Conservation (phyloP, 345 rosid genomes). For the Durio zibethinus region DNA sequence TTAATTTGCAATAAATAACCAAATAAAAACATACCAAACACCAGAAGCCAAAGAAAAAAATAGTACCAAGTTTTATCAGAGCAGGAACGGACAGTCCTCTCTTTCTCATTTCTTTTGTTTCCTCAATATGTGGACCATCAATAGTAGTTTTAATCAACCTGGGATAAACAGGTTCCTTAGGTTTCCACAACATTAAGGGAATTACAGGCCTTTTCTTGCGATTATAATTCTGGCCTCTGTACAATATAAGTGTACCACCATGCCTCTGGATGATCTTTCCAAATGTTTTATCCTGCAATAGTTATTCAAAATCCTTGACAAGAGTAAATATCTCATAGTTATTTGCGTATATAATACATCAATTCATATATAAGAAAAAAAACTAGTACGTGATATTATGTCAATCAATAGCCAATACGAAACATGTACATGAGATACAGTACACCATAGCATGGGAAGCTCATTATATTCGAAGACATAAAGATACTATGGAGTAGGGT, state of each 20-base stretch:
- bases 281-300: conserved; percentile 56
- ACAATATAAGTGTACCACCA: conserved; percentile 65
- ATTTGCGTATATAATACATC: not conserved
- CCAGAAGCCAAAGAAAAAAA: conserved; percentile 9
- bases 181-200: conserved; percentile 93
- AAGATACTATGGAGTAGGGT: not conserved
- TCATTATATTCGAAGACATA: not conserved
- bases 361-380: not conserved
- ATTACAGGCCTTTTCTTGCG: conserved; percentile 71
- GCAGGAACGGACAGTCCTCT: conserved; percentile 72
- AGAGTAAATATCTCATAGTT: not conserved
- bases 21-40: conserved; percentile 7
- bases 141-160: conserved; percentile 79
- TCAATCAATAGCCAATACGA: not conserved
- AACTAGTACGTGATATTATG: not conserved
- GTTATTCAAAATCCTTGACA: not conserved
- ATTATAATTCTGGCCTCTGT: conserved; percentile 80
- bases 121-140: conserved; percentile 72
- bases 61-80: conserved; percentile 67
- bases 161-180: conserved; percentile 89
- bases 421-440: not conserved
- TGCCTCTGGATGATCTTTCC: conserved; percentile 78
- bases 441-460: not conserved
- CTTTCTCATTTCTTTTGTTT: conserved; percentile 86
- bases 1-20: conserved; percentile 14